Evolutionary conservation across 2,329 filamentous ascomycete species (phyloP), one percentile per base, ranked within the genome.

Genomic region (Sclerotinia minor): DNA sequence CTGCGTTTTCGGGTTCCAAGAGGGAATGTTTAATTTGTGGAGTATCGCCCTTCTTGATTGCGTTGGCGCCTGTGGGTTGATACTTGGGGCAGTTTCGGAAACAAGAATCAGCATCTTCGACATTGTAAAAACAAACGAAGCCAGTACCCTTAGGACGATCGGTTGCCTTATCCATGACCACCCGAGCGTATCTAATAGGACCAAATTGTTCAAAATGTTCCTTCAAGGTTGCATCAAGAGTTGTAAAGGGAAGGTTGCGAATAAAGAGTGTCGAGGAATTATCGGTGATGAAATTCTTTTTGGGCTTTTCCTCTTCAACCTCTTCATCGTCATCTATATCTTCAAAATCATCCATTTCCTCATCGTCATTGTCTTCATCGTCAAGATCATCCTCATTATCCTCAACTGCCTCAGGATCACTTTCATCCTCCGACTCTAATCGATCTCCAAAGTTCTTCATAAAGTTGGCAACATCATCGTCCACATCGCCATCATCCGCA

Each of bases 161-260:
- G 0, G 92, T 97, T 32, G 88, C 87, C 58, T 85, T 89, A 77
- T 99, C 94, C 77, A 96, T 86, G 49, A 99, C 96, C 13, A 97
- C 89, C 72, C 96, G 87, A 6, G 94, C 95, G 77, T 98, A 99
- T 49, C 94, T 87, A 50, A 97, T 83, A n/a, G 85, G 85, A 35
- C 95, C 96, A 75, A 99, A 98, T 74, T 89, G 84, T n/a, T 83
- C 82, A 76, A 99, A 99, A 77, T 97, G 94, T 63, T 89, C 84
- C 76, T 94, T 90, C 55, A 99, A 85, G 60, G 87, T 84, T 64
- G 93, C 89, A 74, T 99, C 94, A 24, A 90, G 91, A 54, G 88
- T 89, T 2, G 90, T 93, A 79, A 96, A 99, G 0, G 96, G 94
- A 17, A 99, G 82, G 76, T 99, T 99, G 72, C 95, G 92, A 74